A percentile compares a stretch with the other conserved stretches of the same genome.
Conservation (phyloP, 306 rosid genomes). For the Glycine soja region DNA sequence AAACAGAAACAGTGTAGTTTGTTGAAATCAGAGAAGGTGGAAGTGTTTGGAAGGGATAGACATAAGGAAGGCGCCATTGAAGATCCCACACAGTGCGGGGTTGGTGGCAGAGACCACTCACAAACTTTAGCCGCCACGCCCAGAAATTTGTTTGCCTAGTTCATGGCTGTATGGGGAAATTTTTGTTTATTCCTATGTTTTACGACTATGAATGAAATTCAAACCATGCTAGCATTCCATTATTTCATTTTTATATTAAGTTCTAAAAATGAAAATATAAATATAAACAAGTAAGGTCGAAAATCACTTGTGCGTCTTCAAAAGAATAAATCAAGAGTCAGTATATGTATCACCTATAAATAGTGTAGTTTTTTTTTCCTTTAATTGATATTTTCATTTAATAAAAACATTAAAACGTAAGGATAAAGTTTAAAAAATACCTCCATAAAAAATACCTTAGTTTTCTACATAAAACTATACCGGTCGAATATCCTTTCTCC, state of each 20-base stretch:
- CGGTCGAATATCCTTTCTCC: not conserved
- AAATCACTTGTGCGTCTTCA: not conserved
- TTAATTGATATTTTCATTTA: too few species aligned
- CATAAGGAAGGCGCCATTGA: constrained; percentile 58
- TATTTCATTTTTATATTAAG: too few species aligned
- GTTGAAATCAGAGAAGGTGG: not conserved
- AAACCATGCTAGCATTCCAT: not conserved
- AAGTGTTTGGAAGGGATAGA: constrained; percentile 43
- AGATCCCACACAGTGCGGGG: not conserved
- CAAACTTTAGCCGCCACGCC: constrained; percentile 32
- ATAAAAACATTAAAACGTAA: too few species aligned
- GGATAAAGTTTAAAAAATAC: too few species aligned
- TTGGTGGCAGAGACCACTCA: not conserved
- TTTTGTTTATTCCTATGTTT: not conserved
- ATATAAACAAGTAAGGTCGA: not conserved
- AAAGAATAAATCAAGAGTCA: too few species aligned
- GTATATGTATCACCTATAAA: too few species aligned
- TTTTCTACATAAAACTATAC: not conserved
- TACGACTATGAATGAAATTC: not conserved
- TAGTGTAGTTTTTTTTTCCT: too few species aligned
- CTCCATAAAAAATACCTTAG: not conserved
- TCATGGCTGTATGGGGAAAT: not conserved
- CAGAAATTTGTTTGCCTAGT: not conserved
- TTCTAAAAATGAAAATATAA: too few species aligned
- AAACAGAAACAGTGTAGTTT: constrained; percentile 9